phyloP scores from a whole-genome alignment of 2,329 filamentous ascomycete genomes.

The Endoconidiophora laricicola region DNA sequence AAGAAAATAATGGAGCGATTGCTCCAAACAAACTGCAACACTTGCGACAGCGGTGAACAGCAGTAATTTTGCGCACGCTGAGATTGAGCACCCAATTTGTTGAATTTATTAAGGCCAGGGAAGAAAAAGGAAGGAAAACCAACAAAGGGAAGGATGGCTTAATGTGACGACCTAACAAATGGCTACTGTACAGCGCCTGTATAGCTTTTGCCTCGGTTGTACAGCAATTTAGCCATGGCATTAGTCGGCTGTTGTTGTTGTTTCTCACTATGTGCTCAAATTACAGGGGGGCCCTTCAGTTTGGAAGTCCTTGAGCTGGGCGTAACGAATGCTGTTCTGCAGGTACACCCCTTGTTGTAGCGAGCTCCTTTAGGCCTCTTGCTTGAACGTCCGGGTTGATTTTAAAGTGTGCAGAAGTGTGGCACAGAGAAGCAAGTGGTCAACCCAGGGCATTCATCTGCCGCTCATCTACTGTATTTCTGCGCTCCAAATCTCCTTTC shows the following conservation, averaged over 20 bases:
- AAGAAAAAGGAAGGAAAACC: too few relatives aligned
- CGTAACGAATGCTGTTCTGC: not conserved
- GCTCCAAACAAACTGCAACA: not conserved
- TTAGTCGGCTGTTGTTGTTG: not conserved
- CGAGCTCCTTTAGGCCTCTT: not conserved
- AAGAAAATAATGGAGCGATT: slow-evolving; percentile 3
- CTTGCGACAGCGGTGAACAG: too few relatives aligned
- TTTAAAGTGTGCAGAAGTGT: not conserved
- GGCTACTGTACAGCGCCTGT: not conserved
- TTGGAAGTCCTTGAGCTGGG: not conserved
- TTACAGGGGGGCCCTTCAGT: not conserved
- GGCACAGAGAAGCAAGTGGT: not conserved
- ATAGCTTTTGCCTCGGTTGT: slow-evolving; percentile 3
- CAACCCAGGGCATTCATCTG: too few relatives aligned
- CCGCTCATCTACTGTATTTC: too few relatives aligned
- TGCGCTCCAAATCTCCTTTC: too few relatives aligned
- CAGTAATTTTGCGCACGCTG: too few relatives aligned
- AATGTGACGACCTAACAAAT: too few relatives aligned
- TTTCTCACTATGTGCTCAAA: not conserved
- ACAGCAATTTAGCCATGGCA: not conserved
- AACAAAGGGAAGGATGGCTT: too few relatives aligned
- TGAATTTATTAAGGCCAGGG: too few relatives aligned
- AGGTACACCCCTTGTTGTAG: slow-evolving; percentile 1
- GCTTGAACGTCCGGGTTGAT: not conserved
- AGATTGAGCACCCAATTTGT: too few relatives aligned